Evolutionary conservation across 2,329 filamentous ascomycete species (phyloP).

Genomic region (Pseudocercospora eumusae): DNA sequence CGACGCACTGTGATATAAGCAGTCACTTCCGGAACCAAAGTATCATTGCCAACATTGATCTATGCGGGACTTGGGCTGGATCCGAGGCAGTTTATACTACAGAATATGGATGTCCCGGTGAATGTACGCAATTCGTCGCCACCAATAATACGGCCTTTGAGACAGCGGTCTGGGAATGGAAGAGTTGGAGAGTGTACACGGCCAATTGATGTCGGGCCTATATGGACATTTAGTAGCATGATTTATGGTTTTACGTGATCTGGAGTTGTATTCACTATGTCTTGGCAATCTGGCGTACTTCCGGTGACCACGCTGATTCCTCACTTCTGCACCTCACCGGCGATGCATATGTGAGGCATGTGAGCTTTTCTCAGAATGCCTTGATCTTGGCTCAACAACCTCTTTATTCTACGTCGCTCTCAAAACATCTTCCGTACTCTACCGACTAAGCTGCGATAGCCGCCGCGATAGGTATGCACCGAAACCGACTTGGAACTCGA

Average conservation of each 20-base stretch:
- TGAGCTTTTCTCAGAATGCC: not conserved
- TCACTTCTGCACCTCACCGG: not conserved
- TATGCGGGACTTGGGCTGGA: constrained; percentile 45
- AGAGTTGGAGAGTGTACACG: constrained; percentile 42
- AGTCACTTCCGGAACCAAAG: constrained; percentile 41
- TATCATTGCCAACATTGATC: constrained; percentile 43
- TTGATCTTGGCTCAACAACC: not conserved
- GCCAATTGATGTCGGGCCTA: constrained; percentile 15
- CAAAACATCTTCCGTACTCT: not conserved
- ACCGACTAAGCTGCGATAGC: not conserved
- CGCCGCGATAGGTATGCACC: not conserved
- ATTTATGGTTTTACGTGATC: not conserved
- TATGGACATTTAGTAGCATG: not conserved
- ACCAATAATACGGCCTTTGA: constrained; percentile 38
- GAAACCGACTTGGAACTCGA: not conserved
- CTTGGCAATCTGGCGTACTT: not conserved
- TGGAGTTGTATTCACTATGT: not conserved
- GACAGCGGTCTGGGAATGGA: constrained; percentile 43
- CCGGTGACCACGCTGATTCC: not conserved
- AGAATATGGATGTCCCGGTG: constrained; percentile 35
- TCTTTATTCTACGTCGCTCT: not conserved
- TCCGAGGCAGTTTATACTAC: constrained; percentile 32
- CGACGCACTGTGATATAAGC: constrained; percentile 41
- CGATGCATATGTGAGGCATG: not conserved
- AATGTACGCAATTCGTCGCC: constrained; percentile 38